A percentile compares a stretch with the other conserved stretches of the same genome.
Evolutionary conservation across 345 rosid genomes (phyloP).

Genomic region (Salix purpurea): DNA sequence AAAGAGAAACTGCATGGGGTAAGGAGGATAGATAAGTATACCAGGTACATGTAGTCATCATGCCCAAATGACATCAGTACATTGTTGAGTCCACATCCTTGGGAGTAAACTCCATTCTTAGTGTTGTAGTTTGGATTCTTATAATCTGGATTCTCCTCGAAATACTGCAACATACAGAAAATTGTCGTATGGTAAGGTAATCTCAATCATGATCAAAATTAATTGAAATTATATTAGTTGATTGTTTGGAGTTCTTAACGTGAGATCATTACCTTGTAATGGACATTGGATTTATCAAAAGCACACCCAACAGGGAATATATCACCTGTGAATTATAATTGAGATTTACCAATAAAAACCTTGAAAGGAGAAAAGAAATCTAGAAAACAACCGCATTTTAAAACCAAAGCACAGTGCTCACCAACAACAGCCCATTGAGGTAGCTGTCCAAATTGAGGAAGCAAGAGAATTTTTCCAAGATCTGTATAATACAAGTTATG

Average conservation of each 20-base stretch:
- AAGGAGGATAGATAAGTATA: constrained; percentile 5
- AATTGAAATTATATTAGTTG: too few relatives aligned
- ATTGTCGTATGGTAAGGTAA: too few relatives aligned
- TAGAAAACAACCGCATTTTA: too few relatives aligned
- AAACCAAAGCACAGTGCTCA: constrained; percentile 13
- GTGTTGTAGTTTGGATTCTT: constrained; percentile 46
- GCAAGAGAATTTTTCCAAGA: constrained; percentile 76
- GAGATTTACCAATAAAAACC: too few relatives aligned
- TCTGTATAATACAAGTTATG: constrained; percentile 16
- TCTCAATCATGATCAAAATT: too few relatives aligned
- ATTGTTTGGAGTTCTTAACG: too few relatives aligned
- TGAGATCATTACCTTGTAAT: constrained; percentile 46
- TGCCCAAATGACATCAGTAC: constrained; percentile 79
- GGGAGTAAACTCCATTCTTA: constrained; percentile 54
- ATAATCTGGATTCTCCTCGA: constrained; percentile 51
- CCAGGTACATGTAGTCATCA: constrained; percentile 85
- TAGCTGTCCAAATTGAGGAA: constrained; percentile 65
- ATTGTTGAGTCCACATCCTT: constrained; percentile 71
- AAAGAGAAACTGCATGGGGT: too few relatives aligned
- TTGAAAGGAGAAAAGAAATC: too few relatives aligned
- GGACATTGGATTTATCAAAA: constrained; percentile 54
- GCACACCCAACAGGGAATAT: constrained; percentile 69
- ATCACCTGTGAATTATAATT: constrained; percentile 37
- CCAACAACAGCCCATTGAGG: constrained; percentile 94
- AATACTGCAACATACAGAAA: constrained; percentile 37